Base-by-base conservation (phyloP, 345 rosid species). In the Pseudoturritis turrita region DNA sequence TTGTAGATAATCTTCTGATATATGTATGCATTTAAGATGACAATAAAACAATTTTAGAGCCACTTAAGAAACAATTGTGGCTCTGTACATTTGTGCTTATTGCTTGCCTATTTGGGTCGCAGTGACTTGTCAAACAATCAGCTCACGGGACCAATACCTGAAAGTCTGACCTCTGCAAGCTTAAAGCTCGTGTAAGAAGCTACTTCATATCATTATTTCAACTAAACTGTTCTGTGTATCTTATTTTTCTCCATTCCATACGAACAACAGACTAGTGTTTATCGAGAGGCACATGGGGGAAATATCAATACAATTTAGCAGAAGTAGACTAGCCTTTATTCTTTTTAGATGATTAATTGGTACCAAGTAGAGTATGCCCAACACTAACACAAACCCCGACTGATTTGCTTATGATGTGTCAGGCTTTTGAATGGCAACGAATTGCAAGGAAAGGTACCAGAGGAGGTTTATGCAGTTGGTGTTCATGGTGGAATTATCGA, bases 401-500 rank as follows among this genome's bases (percentile, higher is more conserved):
- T 49, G 6, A 22, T 18, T 17, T 3, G 25, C 60, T 28, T 50
- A 57, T 66, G 71, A 71, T 74, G 29, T 28, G 73, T 43, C 78
- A 91, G 99, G 86, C 68, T 83, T 43, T 75, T 95, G 83, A 87
- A 87, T 68, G 75, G 75, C 73, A 91, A 91, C 71, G 74, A 83
- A 57, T 65, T 96, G 81, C 84, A 90, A 81, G 99, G 98, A 52
- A 78, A 66, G 67, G 99, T 96, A 31, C 92, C 96, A 4, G 98
- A 84, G 75, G 89, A 88, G 61, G 85, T 96, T 57, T 96, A 84
- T 79, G 80, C 94, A 54, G 84, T 96, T 78, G 91, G 96, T 75
- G 87, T 96, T 76, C 97, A 86, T 56, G 99, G 99, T 62, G 99
- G 99, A 72, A 82, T 81, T 28, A 87, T 96, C 22, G 92, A 96